phyloP scores from a whole-genome alignment of 495 filamentous ascomycete genomes.

The Aspergillus panamensis region DNA sequence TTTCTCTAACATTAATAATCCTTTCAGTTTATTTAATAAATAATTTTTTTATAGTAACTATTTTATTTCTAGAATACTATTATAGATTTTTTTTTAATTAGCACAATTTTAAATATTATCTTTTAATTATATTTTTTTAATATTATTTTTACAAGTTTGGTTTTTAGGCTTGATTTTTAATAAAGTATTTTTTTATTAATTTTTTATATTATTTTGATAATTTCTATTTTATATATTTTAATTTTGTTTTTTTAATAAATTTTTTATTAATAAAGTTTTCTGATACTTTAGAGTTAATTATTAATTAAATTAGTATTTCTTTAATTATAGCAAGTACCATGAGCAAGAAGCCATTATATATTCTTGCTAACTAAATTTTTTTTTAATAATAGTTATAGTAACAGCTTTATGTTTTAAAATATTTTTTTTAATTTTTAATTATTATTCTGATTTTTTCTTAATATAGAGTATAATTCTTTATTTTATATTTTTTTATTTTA shows the following conservation, averaged over 20 bases:
- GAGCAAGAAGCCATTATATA: neutral
- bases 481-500: neutral
- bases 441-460: neutral
- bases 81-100: neutral
- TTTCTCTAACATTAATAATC: neutral
- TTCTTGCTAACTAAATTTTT: constrained; percentile 4
- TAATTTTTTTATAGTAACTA: constrained; percentile 11
- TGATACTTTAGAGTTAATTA: constrained; percentile 7
- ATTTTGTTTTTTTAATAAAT: constrained; percentile 11
- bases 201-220: constrained; percentile 1
- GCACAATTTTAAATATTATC: neutral
- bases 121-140: neutral
- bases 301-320: neutral
- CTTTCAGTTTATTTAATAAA: constrained; percentile 6
- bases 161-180: neutral
- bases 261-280: constrained; percentile 11
- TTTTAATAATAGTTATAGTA: constrained; percentile 10
- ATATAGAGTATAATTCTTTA: neutral
- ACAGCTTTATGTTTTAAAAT: neutral
- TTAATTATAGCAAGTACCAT: neutral
- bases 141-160: neutral
- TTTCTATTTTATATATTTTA: neutral
- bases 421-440: neutral
- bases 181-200: neutral
- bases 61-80: neutral